A percentile compares a stretch with the other conserved stretches of the same genome.
phyloP scores from a whole-genome alignment of 768 basidiomycete genomes.

The Asterophora parasitica region DNA sequence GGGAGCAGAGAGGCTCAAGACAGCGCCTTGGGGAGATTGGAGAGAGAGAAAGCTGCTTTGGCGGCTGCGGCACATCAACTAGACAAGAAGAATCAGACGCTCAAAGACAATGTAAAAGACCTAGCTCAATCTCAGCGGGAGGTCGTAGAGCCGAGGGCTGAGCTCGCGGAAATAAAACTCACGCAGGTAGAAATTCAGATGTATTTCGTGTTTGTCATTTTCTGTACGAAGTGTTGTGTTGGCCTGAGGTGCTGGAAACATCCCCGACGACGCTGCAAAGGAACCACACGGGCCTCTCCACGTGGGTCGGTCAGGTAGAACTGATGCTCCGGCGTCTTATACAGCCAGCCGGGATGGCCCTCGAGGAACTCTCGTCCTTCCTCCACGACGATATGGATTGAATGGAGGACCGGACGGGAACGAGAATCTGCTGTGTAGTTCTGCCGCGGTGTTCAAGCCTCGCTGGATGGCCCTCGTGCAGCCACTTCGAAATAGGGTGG shows the following conservation, averaged over 20 bases:
- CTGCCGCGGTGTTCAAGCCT: background rate
- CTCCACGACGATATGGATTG: slow-evolving; percentile 2
- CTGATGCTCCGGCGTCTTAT: background rate
- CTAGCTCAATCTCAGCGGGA: too few species aligned
- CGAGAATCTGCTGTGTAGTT: background rate
- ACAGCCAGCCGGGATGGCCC: background rate
- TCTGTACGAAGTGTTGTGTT: background rate
- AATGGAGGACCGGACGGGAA: background rate
- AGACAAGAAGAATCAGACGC: too few species aligned
- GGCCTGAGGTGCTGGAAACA: background rate
- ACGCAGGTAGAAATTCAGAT: too few species aligned
- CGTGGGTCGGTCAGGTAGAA: background rate
- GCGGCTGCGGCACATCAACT: too few species aligned
- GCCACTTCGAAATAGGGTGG: too few species aligned
- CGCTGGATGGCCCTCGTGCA: background rate
- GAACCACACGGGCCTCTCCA: background rate
- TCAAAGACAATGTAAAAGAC: too few species aligned
- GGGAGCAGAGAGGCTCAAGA: too few species aligned
- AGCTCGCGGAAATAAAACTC: too few species aligned
- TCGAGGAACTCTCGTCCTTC: slow-evolving; percentile 1
- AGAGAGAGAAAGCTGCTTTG: too few species aligned
- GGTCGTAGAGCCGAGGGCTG: too few species aligned
- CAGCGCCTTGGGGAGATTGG: too few species aligned
- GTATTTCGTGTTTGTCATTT: too few species aligned
- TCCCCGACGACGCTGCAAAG: background rate